Percentiles rank a stretch among this genome's conserved stretches.
Evolutionary conservation across 2,329 filamentous ascomycete species (phyloP).

Genomic region (Albophoma yamanashiensis): DNA sequence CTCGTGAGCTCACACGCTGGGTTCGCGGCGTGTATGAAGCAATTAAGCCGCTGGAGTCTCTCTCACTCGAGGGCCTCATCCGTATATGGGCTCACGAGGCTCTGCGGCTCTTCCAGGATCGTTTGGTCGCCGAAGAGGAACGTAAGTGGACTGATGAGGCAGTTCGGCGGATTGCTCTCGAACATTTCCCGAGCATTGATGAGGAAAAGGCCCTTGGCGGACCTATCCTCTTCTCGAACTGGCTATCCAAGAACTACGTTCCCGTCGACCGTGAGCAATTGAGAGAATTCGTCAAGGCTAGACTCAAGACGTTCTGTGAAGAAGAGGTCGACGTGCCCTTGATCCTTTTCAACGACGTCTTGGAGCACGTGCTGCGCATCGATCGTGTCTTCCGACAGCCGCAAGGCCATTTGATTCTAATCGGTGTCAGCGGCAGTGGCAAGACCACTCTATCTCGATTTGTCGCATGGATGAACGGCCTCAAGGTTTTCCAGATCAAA

Average conservation of each 20-base stretch:
- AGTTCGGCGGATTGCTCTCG: slow-evolving; percentile 74
- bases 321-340: slow-evolving; percentile 98
- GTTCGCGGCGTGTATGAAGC: slow-evolving; percentile 96
- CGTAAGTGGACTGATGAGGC: slow-evolving; percentile 89
- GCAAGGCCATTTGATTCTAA: slow-evolving; percentile 94
- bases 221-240: slow-evolving; percentile 97
- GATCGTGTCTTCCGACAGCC: slow-evolving; percentile 98
- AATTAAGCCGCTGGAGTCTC: slow-evolving; percentile 78
- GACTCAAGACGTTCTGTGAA: slow-evolving; percentile 96
- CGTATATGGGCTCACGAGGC: slow-evolving; percentile 98
- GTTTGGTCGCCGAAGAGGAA: slow-evolving; percentile 89
- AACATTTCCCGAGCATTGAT: slow-evolving; percentile 93
- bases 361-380: slow-evolving; percentile 96
- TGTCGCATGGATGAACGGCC: slow-evolving; percentile 99
- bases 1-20: slow-evolving; percentile 96
- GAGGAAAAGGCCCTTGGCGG: slow-evolving; percentile 80
- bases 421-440: slow-evolving; percentile 95
- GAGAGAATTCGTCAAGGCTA: slow-evolving; percentile 93
- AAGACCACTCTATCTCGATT: slow-evolving; percentile 98
- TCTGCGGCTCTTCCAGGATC: slow-evolving; percentile 90
- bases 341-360: slow-evolving; percentile 97
- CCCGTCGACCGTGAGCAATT: slow-evolving; percentile 92
- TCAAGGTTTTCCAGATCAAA: slow-evolving; percentile 99
- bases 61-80: slow-evolving; percentile 83
- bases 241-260: slow-evolving; percentile 97